Evolutionary conservation across 1,139 yeast species (phyloP).

Genomic region (Debaryomycetaceae sp.): DNA sequence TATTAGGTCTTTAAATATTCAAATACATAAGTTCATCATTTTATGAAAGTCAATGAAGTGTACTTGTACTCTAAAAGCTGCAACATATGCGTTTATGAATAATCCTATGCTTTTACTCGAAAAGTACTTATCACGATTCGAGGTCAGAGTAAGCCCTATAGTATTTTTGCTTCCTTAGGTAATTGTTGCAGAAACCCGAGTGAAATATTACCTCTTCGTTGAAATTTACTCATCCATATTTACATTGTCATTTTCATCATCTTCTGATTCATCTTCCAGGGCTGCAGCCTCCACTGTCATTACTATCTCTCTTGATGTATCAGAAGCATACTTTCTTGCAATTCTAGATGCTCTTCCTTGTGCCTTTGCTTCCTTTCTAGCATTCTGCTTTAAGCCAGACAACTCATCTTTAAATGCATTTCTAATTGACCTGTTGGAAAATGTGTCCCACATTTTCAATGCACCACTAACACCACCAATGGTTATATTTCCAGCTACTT

Average conservation of each 20-base stretch:
- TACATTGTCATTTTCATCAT: constrained; percentile 45
- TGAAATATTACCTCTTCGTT: no score
- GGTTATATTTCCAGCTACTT: constrained; percentile 77
- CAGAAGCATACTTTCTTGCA: constrained; percentile 61
- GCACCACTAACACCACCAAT: constrained; percentile 87
- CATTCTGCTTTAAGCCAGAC: constrained; percentile 48
- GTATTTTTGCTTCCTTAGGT: no score
- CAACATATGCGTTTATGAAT: no score
- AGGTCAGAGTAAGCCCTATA: no score
- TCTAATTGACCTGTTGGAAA: constrained; percentile 78
- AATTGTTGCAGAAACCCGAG: no score
- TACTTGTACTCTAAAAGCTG: no score
- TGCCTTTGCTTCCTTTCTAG: constrained; percentile 54
- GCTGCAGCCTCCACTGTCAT: constrained; percentile 59
- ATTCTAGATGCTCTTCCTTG: constrained; percentile 66
- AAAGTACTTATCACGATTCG: no score
- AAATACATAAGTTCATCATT: no score
- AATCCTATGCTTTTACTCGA: no score
- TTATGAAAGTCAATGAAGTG: no score
- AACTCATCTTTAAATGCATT: constrained; percentile 61
- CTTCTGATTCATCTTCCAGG: constrained; percentile 57
- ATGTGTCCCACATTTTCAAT: constrained; percentile 89
- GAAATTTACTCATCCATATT: constrained; percentile 15
- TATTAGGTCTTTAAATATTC: no score
- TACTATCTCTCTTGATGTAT: constrained; percentile 49